Percentiles rank a stretch among this genome's conserved stretches.
phyloP scores from a whole-genome alignment of 1,284 basidiomycete genomes.

The Mycosarcoma mackinlayi region DNA sequence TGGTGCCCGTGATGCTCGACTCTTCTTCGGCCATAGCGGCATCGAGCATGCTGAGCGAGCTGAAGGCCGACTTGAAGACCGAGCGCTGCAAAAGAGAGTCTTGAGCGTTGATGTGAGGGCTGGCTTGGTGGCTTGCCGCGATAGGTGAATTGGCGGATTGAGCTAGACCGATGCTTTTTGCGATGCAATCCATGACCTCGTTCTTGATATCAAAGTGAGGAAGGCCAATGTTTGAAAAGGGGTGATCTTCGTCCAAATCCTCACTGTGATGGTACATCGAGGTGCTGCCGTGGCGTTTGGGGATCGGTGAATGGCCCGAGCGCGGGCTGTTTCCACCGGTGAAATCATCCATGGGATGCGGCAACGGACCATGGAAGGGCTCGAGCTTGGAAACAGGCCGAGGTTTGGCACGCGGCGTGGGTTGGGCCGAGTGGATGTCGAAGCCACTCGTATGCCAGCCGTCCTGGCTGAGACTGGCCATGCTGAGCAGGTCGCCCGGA shows the following conservation, averaged over 20 bases:
- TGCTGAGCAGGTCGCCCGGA: constrained; percentile 72
- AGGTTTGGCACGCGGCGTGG: constrained; percentile 43
- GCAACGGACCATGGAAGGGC: constrained; percentile 36
- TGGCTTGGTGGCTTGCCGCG: constrained; percentile 67
- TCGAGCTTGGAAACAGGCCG: constrained; percentile 39
- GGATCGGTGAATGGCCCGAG: constrained; percentile 22
- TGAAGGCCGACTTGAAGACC: constrained; percentile 82
- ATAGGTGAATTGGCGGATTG: constrained; percentile 73
- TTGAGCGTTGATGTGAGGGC: constrained; percentile 52
- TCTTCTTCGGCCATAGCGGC: constrained; percentile 67
- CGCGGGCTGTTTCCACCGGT: constrained; percentile 24
- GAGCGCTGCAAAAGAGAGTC: constrained; percentile 48
- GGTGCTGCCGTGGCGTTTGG: constrained; percentile 15
- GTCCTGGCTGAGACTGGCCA: constrained; percentile 66
- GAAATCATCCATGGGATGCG: constrained; percentile 42
- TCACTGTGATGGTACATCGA: constrained; percentile 6
- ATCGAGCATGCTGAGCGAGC: constrained; percentile 78
- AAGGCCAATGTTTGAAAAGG: constrained; percentile 42
- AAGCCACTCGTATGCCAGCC: constrained; percentile 32
- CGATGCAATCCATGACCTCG: constrained; percentile 96
- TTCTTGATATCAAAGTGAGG: constrained; percentile 88
- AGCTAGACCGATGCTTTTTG: constrained; percentile 94
- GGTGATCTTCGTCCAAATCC: constrained; percentile 25
- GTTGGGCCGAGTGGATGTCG: constrained; percentile 40
- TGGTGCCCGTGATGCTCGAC: constrained; percentile 52